A percentile compares a stretch with the other conserved stretches of the same genome.
phyloP scores from a whole-genome alignment of 148 eudicot genomes.

The Rhododendron griersonianum region DNA sequence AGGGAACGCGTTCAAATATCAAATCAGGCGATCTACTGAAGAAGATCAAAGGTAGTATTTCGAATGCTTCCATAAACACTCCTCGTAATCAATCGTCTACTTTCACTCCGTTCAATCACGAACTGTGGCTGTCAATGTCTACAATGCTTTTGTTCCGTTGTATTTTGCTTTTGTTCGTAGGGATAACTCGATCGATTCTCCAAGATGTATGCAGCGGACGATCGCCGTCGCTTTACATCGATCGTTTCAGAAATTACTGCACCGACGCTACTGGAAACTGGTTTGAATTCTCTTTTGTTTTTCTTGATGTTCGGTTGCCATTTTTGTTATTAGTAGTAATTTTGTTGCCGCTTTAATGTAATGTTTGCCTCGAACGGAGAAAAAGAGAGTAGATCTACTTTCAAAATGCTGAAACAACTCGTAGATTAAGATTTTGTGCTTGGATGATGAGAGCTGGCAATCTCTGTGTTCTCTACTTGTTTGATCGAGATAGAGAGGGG shows the following conservation, averaged over 20 bases:
- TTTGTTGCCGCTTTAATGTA: background rate
- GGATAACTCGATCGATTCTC: conserved; percentile 51
- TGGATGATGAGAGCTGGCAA: background rate
- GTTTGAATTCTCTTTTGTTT: conserved; percentile 25
- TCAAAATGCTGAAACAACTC: background rate
- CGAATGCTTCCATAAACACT: background rate
- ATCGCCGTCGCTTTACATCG: conserved; percentile 48
- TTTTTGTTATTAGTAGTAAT: background rate
- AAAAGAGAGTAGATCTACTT: background rate
- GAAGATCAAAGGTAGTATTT: conserved; percentile 50
- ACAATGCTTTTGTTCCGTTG: background rate
- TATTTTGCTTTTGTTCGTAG: conserved; percentile 26
- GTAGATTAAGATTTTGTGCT: background rate
- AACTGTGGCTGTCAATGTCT: background rate
- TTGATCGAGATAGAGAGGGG: background rate
- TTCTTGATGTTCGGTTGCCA: background rate
- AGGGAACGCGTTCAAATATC: conserved; percentile 38
- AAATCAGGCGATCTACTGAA: conserved; percentile 38
- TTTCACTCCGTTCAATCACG: background rate
- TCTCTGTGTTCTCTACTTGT: background rate
- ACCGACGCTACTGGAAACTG: conserved; percentile 54
- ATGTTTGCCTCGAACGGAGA: background rate
- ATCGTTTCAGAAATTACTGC: conserved; percentile 79
- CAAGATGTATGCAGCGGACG: conserved; percentile 49
- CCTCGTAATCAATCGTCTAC: background rate